These are phyloP conservation scores for Aristolochia californica DNA, from an alignment of 164 flowering plant species.

Conservation along the genomic window DNA sequence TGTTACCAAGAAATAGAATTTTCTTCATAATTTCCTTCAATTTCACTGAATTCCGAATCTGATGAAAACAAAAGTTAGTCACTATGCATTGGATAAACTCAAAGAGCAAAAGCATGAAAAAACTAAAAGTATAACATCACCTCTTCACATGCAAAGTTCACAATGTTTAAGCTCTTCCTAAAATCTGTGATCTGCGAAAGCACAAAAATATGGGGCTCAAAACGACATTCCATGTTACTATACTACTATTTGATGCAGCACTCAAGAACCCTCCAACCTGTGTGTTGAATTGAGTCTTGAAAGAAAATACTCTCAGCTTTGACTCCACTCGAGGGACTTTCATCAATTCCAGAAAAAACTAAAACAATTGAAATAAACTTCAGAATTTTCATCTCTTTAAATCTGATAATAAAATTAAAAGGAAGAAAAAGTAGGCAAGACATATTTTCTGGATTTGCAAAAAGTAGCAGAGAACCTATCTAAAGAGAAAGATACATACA, in stretches of 20 bases:
- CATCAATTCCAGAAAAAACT: slow-evolving; percentile 93
- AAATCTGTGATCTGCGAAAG: slow-evolving; percentile 64
- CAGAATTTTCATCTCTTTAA: neutral
- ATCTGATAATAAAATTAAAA: neutral
- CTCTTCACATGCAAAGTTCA: slow-evolving; percentile 83
- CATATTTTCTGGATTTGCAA: neutral
- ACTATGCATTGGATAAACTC: neutral
- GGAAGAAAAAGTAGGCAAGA: neutral
- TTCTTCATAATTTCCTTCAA: slow-evolving; percentile 85
- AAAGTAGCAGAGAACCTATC: neutral
- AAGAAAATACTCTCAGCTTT: slow-evolving; percentile 78
- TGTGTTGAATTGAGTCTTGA: slow-evolving; percentile 78
- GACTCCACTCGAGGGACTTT: slow-evolving; percentile 94
- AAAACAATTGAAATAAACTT: slow-evolving; percentile 11
- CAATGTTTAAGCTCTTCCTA: slow-evolving; percentile 56
- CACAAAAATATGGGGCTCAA: neutral
- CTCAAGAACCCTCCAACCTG: slow-evolving; percentile 55
- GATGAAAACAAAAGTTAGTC: slow-evolving; percentile 11
- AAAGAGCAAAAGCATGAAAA: neutral
- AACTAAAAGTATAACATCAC: slow-evolving; percentile 21
- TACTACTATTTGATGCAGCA: neutral
- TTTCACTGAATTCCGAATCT: slow-evolving; percentile 72
- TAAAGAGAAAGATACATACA: neutral
- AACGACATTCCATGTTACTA: too few relatives aligned
- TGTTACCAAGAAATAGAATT: slow-evolving; percentile 75